These are phyloP conservation scores for Penicillium turbatum DNA, from an alignment of 495 filamentous ascomycete species.

Conservation along the genomic window DNA sequence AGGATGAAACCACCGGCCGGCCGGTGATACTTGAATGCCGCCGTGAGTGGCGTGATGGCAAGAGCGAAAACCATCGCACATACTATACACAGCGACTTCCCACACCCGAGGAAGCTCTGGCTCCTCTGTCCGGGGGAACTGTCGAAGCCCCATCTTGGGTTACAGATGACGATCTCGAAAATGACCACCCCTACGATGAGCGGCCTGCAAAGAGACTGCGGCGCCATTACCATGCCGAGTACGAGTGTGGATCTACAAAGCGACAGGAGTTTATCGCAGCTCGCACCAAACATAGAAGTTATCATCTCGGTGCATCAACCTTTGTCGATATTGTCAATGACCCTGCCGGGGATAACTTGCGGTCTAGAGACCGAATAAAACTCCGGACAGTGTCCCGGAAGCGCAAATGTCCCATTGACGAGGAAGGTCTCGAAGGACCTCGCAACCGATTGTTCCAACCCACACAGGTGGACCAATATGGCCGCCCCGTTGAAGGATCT, in stretches of 20 bases:
- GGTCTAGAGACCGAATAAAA: constrained; percentile 47
- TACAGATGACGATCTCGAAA: constrained; percentile 16
- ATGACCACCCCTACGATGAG: constrained; percentile 33
- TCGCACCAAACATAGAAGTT: constrained; percentile 57
- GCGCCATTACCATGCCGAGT: constrained; percentile 42
- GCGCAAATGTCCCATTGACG: constrained; percentile 36
- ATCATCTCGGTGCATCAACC: constrained; percentile 53
- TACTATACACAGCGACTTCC: constrained; percentile 61
- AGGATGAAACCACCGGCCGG: constrained; percentile 56
- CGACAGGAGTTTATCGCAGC: constrained; percentile 50
- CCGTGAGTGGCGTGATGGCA: constrained; percentile 62
- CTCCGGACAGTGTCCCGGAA: constrained; percentile 49
- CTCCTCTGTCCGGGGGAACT: background rate
- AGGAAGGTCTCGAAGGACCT: constrained; percentile 33
- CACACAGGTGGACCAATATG: constrained; percentile 27
- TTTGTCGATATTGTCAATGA: constrained; percentile 67
- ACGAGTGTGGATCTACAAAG: constrained; percentile 38
- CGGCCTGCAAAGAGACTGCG: constrained; percentile 38
- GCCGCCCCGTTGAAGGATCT: constrained; percentile 27
- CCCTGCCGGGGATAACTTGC: constrained; percentile 32
- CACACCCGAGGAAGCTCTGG: constrained; percentile 37
- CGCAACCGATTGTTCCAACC: constrained; percentile 33
- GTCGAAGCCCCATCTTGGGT: background rate
- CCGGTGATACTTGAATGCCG: constrained; percentile 65
- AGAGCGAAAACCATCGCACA: constrained; percentile 58